These are phyloP conservation scores for Daldinia vernicosa DNA, from an alignment of 495 filamentous ascomycete genomes.

Conservation along the genomic window DNA sequence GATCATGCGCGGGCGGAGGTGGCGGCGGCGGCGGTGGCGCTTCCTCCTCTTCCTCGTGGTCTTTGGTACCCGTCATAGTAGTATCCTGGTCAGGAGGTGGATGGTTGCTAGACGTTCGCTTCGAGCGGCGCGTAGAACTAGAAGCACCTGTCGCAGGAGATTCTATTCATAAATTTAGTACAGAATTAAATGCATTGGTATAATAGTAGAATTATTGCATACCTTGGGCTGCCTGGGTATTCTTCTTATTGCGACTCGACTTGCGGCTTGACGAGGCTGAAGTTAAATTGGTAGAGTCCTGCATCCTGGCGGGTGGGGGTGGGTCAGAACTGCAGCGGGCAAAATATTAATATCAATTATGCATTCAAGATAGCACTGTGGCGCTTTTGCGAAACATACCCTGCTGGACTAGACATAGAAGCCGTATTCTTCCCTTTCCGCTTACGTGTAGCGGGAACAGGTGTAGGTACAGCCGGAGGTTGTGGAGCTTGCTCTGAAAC, in stretches of 20 bases:
- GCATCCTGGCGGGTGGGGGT: conserved; percentile 42
- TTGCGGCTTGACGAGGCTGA: conserved; percentile 71
- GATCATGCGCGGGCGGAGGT: conserved; percentile 57
- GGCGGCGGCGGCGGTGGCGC: conserved; percentile 48
- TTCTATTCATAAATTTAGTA: conserved; percentile 27
- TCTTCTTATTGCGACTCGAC: conserved; percentile 71
- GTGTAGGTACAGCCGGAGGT: conserved; percentile 40
- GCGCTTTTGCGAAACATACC: conserved; percentile 28
- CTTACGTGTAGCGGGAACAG: conserved; percentile 61
- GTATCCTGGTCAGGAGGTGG: conserved; percentile 60
- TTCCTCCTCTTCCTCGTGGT: conserved; percentile 65
- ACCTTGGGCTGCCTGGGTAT: conserved; percentile 49
- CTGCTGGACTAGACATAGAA: conserved; percentile 79
- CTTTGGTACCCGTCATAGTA: conserved; percentile 66
- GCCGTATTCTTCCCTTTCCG: conserved; percentile 69
- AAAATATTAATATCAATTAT: conserved; percentile 32
- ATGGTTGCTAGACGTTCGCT: conserved; percentile 61
- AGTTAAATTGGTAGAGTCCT: conserved; percentile 48
- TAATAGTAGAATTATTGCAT: conserved; percentile 35
- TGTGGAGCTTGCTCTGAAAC: conserved; percentile 35
- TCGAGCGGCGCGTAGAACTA: conserved; percentile 59
- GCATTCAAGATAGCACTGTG: background rate
- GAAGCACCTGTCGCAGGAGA: conserved; percentile 46
- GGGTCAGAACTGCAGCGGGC: conserved; percentile 38
- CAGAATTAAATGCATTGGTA: background rate